Percentiles rank a stretch among this genome's conserved stretches.
phyloP scores from a whole-genome alignment of 202 grass and related monocot species.

The Carex arenaria region DNA sequence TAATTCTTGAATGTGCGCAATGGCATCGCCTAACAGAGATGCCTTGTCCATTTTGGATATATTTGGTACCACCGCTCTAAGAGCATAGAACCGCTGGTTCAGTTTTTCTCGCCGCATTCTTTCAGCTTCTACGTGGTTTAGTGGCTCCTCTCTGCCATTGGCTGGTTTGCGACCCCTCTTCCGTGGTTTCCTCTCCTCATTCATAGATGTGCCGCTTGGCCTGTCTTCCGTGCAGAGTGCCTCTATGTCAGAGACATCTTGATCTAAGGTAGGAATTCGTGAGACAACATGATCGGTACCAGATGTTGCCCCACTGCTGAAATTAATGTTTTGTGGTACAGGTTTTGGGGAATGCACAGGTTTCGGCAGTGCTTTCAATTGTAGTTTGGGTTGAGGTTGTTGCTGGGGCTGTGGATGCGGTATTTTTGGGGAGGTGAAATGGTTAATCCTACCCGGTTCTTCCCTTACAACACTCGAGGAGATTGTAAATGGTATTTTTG shows the following conservation, averaged over 20 bases:
- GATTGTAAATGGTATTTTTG: background rate
- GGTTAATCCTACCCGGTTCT: background rate
- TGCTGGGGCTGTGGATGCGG: background rate
- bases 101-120: conserved; percentile 86
- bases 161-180: conserved; percentile 88
- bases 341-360: background rate
- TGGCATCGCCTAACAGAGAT: conserved; percentile 79
- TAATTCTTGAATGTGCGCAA: conserved; percentile 82
- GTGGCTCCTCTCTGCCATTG: conserved; percentile 80
- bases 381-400: background rate
- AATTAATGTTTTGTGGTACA: conserved; percentile 28
- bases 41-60: conserved; percentile 98
- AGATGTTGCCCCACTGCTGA: conserved; percentile 8
- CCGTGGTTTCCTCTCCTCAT: conserved; percentile 48
- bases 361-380: background rate
- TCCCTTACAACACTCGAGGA: background rate
- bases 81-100: conserved; percentile 92
- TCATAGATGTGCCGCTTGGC: background rate
- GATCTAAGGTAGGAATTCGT: conserved; percentile 12
- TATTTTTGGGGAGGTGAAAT: background rate
- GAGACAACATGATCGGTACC: background rate
- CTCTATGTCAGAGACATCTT: conserved; percentile 19
- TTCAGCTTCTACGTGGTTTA: conserved; percentile 96
- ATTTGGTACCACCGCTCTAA: conserved; percentile 72
- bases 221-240: background rate